Evolutionary conservation across 2,329 filamentous ascomycete genomes (phyloP).

Genomic region (Cercospora sp.): DNA sequence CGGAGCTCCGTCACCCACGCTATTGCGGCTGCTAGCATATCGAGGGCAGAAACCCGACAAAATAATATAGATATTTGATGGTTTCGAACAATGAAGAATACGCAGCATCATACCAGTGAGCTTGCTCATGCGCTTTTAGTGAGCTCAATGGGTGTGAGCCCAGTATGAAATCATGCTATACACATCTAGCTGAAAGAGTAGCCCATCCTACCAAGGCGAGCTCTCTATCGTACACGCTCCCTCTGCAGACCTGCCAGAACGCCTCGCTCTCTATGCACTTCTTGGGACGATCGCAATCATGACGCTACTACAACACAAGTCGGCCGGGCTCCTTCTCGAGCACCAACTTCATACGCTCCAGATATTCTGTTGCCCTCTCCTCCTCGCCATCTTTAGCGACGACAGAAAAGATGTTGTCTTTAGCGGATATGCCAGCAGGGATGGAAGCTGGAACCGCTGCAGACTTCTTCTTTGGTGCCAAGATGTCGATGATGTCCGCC

Average conservation of each 20-base stretch:
- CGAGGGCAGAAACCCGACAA: neutral
- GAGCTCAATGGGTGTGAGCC: neutral
- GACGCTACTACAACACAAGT: constrained; percentile 56
- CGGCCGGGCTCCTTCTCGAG: constrained; percentile 78
- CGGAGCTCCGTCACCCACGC: constrained; percentile 2
- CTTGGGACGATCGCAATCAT: neutral
- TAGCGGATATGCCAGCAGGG: constrained; percentile 42
- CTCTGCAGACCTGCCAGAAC: constrained; percentile 13
- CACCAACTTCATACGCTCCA: constrained; percentile 81
- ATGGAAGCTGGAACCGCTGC: constrained; percentile 34
- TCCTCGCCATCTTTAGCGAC: constrained; percentile 78
- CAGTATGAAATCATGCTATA: neutral
- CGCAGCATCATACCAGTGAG: neutral
- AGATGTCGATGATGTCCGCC: constrained; percentile 79
- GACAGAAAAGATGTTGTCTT: constrained; percentile 78
- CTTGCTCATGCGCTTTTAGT: neutral
- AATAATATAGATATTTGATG: no score
- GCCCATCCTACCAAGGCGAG: neutral
- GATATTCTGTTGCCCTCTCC: constrained; percentile 75
- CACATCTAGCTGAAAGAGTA: neutral
- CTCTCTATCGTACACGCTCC: constrained; percentile 14
- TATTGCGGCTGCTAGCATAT: neutral
- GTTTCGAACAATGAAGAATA: neutral
- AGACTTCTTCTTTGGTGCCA: constrained; percentile 52
- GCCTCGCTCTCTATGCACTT: constrained; percentile 17